These are phyloP conservation scores for Fragaria vesca DNA, from an alignment of 306 rosid genomes.

Conservation along the genomic window DNA sequence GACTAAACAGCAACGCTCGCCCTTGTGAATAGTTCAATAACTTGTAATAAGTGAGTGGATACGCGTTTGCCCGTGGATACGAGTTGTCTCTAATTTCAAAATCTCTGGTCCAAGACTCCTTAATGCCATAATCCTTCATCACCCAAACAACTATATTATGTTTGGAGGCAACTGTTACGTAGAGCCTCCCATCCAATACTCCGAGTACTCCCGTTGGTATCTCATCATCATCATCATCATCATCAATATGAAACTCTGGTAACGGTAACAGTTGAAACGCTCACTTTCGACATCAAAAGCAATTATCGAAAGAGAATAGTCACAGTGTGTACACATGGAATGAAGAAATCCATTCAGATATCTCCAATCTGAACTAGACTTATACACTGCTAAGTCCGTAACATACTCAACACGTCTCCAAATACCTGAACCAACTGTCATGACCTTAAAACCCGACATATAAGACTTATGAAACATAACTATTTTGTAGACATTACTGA, in stretches of 20 bases:
- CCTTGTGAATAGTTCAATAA: background rate
- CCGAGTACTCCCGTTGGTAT: background rate
- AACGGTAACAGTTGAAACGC: background rate
- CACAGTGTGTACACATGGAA: background rate
- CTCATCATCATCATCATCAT: no score
- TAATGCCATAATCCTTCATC: background rate
- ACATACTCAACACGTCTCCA: background rate
- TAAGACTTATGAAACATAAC: background rate
- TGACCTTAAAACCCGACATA: background rate
- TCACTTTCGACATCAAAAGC: conserved; percentile 5
- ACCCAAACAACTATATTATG: background rate
- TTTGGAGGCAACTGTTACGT: background rate
- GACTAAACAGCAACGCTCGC: background rate
- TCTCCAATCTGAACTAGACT: background rate
- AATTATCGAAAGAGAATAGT: background rate
- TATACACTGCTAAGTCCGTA: no score
- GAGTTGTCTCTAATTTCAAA: background rate
- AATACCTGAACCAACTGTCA: background rate
- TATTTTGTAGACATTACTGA: background rate
- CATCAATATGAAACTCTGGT: background rate
- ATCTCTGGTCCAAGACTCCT: conserved; percentile 5
- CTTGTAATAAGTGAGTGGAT: background rate
- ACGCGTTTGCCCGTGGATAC: no score
- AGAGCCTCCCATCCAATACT: conserved; percentile 1
- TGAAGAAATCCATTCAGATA: conserved; percentile 14